phyloP scores from a whole-genome alignment of 2,329 filamentous ascomycete species.

The Orbilia oligospora region DNA sequence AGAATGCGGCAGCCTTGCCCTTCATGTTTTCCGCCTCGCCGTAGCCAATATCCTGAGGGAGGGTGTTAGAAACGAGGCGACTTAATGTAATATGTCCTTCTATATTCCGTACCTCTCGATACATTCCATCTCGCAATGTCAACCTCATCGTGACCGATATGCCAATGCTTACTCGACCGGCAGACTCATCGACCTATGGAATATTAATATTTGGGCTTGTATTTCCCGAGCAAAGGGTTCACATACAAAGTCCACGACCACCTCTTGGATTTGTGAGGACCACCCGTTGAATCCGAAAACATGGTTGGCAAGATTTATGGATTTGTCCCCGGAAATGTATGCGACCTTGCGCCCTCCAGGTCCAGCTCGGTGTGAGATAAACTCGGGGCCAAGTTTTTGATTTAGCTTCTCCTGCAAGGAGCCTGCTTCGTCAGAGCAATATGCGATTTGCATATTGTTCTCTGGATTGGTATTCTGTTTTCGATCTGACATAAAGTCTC shows the following conservation, averaged over 20 bases:
- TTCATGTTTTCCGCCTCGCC: slow-evolving; percentile 97
- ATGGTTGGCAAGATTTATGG: slow-evolving; percentile 93
- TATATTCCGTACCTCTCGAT: slow-evolving; percentile 77
- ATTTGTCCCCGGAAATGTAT: slow-evolving; percentile 96
- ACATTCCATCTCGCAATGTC: slow-evolving; percentile 92
- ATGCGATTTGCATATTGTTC: slow-evolving; percentile 69
- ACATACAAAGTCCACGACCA: slow-evolving; percentile 89
- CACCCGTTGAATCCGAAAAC: slow-evolving; percentile 98
- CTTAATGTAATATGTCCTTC: neutral
- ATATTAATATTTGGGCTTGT: slow-evolving; percentile 21
- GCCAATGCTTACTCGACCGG: slow-evolving; percentile 83
- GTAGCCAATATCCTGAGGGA: slow-evolving; percentile 84
- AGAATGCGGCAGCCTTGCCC: slow-evolving; percentile 93
- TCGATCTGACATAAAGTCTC: slow-evolving; percentile 4
- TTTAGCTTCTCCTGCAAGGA: slow-evolving; percentile 88
- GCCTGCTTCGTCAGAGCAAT: slow-evolving; percentile 90
- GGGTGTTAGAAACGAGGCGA: neutral
- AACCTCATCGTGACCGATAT: slow-evolving; percentile 92
- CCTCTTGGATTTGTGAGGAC: slow-evolving; percentile 94
- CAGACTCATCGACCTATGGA: slow-evolving; percentile 81
- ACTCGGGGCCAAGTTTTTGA: slow-evolving; percentile 95
- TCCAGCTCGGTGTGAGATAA: slow-evolving; percentile 87
- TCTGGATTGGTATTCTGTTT: slow-evolving; percentile 11
- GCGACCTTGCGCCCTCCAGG: slow-evolving; percentile 88
- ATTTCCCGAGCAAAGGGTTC: neutral